These are phyloP conservation scores for Ustilago nuda DNA, from an alignment of 1,284 basidiomycete genomes.

Conservation along the genomic window DNA sequence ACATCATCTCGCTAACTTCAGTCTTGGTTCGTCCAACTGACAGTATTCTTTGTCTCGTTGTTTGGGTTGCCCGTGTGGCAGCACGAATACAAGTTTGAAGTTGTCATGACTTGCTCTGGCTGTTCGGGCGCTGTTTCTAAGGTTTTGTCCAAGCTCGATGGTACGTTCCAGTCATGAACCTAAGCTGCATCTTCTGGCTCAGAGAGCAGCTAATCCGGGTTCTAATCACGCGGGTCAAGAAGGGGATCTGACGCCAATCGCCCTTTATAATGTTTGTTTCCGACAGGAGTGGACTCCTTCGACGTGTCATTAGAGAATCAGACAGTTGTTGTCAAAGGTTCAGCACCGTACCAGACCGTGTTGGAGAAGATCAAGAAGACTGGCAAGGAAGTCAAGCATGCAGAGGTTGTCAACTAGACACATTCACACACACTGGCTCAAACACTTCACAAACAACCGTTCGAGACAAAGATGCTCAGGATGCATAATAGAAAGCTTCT, in stretches of 20 bases:
- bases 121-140: slow-evolving; percentile 83
- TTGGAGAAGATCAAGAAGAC: slow-evolving; percentile 85
- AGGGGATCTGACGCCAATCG: not conserved
- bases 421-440: not conserved
- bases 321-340: slow-evolving; percentile 78
- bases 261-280: not conserved
- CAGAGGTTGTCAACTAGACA: slow-evolving; percentile 42
- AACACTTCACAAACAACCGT: not conserved
- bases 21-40: not conserved
- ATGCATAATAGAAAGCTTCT: too few relatives aligned
- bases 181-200: too few relatives aligned
- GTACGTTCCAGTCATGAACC: slow-evolving; percentile 69
- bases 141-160: slow-evolving; percentile 78
- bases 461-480: not conserved
- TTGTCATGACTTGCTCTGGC: slow-evolving; percentile 84
- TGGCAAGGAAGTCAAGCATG: slow-evolving; percentile 77
- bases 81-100: slow-evolving; percentile 75
- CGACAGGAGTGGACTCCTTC: slow-evolving; percentile 53
- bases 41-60: not conserved
- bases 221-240: too few relatives aligned
- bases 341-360: slow-evolving; percentile 77
- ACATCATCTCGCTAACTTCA: not conserved
- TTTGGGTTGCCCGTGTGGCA: not conserved
- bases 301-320: slow-evolving; percentile 78
- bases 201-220: too few relatives aligned